Conservation (phyloP, 495 filamentous ascomycete species). For the Tuber aestivum region DNA sequence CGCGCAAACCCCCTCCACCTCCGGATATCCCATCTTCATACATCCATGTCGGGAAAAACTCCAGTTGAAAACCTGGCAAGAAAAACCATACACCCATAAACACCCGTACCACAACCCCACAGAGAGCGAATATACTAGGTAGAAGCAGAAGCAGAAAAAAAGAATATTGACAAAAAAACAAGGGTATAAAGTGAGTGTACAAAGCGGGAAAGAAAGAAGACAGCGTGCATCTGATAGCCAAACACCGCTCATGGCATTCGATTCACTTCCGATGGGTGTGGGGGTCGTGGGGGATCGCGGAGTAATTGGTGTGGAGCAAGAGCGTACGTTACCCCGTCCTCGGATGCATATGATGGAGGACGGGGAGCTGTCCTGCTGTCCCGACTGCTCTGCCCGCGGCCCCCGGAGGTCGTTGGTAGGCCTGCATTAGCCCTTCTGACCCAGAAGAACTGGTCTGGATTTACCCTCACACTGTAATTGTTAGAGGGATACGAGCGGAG, state of each 20-base stretch:
- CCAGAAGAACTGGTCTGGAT: conserved; percentile 78
- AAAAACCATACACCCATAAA: background rate
- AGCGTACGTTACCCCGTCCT: conserved; percentile 65
- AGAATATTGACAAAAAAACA: background rate
- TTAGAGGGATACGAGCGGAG: conserved; percentile 15
- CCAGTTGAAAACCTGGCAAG: background rate
- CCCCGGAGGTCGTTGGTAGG: conserved; percentile 30
- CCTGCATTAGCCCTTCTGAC: conserved; percentile 50
- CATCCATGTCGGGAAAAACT: background rate
- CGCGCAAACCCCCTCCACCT: too few species aligned
- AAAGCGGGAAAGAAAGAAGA: background rate
- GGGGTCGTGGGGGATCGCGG: conserved; percentile 46
- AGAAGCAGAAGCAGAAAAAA: background rate
- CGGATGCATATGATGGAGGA: conserved; percentile 66
- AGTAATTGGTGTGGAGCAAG: conserved; percentile 53
- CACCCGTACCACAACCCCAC: background rate
- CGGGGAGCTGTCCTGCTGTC: conserved; percentile 43
- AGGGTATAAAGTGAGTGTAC: background rate
- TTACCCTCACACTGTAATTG: conserved; percentile 50
- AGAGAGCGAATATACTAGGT: background rate
- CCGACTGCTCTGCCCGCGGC: conserved; percentile 35
- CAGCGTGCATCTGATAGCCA: background rate
- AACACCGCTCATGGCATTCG: background rate
- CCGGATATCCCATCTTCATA: too few species aligned
- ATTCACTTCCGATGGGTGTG: conserved; percentile 48